Base-by-base conservation (phyloP, 176 grass and related monocot species). In the Lolium multiflorum region DNA sequence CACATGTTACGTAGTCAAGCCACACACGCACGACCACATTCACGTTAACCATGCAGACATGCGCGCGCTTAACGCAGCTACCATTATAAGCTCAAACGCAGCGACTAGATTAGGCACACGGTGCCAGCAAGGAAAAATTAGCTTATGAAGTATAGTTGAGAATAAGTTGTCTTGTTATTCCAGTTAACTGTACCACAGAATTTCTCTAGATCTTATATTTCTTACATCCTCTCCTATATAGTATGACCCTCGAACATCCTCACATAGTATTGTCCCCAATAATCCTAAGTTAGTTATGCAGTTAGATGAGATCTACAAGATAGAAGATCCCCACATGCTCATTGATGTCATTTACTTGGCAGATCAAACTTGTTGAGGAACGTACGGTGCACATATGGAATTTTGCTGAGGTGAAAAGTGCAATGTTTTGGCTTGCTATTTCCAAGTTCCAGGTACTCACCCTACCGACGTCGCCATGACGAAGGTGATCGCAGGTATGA, bases 401-500 rank as follows among this genome's bases (percentile, higher is more conserved):
- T 79, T 20, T n/a, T 56, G 17, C 46, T 17, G 9, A 13, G 17
- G 28, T 13, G 11, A 38, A 62, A 51, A 50, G 11, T 25, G 6
- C 1, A 17, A 46, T 17, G n/a, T 13, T 21, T n/a, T 21, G n/a
- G 56, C 11, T 46, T 26, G 12, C 13, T 28, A 51, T 2, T 18
- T 46, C 6, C 24, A 76, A 15, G 14, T 64, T 47, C 28, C 5
- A 52, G 6, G 47, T 57, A 89, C 85, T 83, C 79, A 97, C 92
- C 95, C 95, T 24, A 93, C 59, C 47, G 91, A 74, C 4, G 91
- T 72, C 0, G 92, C 95, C 87, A 97, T 89, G 2, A 94, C 87
- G 64, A 97, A 93, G 38, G 92, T 97, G 78, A 94, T 82, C 14
- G 85, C 90, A 0, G 95, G 95, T 25, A 80, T 82, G 4, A 93